These are phyloP conservation scores for Penicillium sp. DNA, from an alignment of 2,329 filamentous ascomycete genomes.

Conservation along the genomic window DNA sequence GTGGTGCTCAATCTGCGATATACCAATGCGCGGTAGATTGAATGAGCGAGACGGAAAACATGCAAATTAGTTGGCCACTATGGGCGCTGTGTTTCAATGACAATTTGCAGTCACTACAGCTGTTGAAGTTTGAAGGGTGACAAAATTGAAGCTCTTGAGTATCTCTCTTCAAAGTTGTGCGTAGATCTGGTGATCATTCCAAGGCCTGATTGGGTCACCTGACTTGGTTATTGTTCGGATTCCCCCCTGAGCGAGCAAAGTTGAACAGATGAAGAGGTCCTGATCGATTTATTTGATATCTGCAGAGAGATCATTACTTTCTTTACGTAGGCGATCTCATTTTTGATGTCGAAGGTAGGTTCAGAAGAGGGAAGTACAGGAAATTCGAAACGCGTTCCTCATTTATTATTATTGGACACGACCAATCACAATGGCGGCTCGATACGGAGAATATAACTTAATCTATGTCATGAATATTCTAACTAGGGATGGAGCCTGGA, in stretches of 20 bases:
- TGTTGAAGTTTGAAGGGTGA: too few relatives aligned
- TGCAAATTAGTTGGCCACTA: not conserved
- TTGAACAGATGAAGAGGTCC: not conserved
- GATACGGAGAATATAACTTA: too few relatives aligned
- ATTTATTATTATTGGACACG: not conserved
- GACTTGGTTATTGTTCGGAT: not conserved
- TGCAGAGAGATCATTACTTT: too few relatives aligned
- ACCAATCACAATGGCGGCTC: not conserved
- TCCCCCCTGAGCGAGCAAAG: not conserved
- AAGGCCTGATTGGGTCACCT: not conserved
- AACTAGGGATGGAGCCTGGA: not conserved
- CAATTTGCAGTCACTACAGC: not conserved
- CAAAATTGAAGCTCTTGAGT: not conserved
- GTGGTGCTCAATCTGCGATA: constrained; percentile 22
- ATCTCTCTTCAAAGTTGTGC: too few relatives aligned
- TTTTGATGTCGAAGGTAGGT: too few relatives aligned
- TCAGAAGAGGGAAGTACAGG: too few relatives aligned
- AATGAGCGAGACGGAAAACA: not conserved
- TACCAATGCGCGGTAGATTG: not conserved
- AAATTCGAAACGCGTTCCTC: too few relatives aligned
- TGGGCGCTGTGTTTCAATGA: not conserved
- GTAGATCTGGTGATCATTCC: too few relatives aligned
- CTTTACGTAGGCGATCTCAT: too few relatives aligned
- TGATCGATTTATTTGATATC: too few relatives aligned
- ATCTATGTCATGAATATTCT: not conserved